Evolutionary conservation across 1,284 basidiomycete species (phyloP).

Genomic region (Irpex sp.): DNA sequence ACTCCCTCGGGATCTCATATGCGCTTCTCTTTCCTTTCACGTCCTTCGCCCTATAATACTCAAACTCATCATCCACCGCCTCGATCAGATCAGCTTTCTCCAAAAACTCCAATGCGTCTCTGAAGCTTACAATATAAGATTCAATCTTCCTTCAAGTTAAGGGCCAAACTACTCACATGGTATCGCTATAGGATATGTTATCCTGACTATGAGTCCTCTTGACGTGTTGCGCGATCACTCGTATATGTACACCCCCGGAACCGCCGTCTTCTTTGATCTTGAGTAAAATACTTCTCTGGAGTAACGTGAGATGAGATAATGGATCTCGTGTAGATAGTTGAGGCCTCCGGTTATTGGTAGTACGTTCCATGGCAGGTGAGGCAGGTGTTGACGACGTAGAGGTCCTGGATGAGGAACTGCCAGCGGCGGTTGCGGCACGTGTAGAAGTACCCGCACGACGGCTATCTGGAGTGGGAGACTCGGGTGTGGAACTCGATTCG

Average conservation of each 20-base stretch:
- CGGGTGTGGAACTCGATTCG: neutral
- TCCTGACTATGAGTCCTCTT: neutral
- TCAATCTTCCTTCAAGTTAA: neutral
- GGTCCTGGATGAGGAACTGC: neutral
- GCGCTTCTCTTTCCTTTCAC: neutral
- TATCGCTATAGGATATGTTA: neutral
- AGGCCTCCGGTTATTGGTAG: neutral
- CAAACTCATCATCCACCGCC: neutral
- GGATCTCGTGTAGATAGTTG: conserved; percentile 33
- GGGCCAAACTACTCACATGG: neutral
- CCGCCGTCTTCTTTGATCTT: conserved; percentile 39
- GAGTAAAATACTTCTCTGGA: conserved; percentile 66
- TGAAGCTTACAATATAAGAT: neutral
- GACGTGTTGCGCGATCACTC: neutral
- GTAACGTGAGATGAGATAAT: conserved; percentile 52
- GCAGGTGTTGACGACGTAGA: neutral
- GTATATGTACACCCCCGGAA: neutral
- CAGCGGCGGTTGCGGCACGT: neutral
- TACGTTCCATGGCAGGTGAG: neutral
- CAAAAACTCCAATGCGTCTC: neutral
- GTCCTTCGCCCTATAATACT: neutral
- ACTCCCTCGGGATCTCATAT: neutral
- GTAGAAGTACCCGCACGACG: neutral
- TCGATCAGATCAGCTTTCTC: conserved; percentile 13
- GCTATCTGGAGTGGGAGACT: neutral